Percentiles rank a stretch among this genome's conserved stretches.
These are phyloP conservation scores for Logfia minima DNA, from an alignment of 129 eudicot species.

Conservation along the genomic window DNA sequence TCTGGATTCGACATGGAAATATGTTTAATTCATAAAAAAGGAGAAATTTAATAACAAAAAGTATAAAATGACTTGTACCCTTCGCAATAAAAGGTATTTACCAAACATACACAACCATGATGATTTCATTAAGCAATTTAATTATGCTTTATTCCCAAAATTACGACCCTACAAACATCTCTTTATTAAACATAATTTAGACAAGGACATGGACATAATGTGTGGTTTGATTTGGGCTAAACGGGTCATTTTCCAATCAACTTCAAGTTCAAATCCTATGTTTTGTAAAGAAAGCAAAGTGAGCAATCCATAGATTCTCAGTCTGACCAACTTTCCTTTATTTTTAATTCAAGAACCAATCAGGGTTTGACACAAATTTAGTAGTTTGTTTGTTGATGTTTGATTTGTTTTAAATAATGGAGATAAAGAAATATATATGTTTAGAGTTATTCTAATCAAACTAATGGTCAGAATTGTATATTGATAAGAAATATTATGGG, in stretches of 20 bases:
- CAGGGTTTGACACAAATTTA: constrained; percentile 10
- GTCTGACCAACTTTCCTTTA: constrained; percentile 7
- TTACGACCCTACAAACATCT: neutral
- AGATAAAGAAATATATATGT: no score
- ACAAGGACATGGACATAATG: constrained; percentile 12
- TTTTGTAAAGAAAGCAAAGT: constrained; percentile 24
- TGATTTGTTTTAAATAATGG: neutral
- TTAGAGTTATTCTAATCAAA: no score
- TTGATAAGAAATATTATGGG: no score
- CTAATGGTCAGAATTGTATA: no score
- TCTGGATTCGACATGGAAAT: no score
- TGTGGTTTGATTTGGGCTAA: constrained; percentile 14
- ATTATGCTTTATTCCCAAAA: neutral
- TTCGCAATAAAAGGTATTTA: neutral
- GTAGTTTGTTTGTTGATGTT: neutral
- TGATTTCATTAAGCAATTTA: neutral
- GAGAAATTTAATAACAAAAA: no score
- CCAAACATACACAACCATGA: neutral
- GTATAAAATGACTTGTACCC: neutral
- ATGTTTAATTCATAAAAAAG: no score
- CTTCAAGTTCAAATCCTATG: constrained; percentile 25
- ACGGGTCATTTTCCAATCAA: constrained; percentile 27
- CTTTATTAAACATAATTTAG: neutral
- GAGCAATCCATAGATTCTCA: constrained; percentile 22
- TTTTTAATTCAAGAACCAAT: constrained; percentile 17